These are phyloP conservation scores for Discostella stelligera DNA, from an alignment of 352 stramenopile genomes.

Conservation along the genomic window DNA sequence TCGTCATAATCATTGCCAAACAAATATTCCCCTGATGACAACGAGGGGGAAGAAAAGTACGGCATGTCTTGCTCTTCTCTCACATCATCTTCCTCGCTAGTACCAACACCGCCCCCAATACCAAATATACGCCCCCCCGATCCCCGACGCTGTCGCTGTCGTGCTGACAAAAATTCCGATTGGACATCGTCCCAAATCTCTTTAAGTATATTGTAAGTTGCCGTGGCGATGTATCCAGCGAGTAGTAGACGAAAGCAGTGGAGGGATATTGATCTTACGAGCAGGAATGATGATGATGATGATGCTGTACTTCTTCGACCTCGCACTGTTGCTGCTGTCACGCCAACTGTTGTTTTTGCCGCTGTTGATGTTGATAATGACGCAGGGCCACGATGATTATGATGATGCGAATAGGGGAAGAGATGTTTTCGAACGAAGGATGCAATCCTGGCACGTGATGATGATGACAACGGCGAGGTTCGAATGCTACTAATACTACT, in stretches of 20 bases:
- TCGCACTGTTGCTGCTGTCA: background rate
- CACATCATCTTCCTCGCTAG: slow-evolving; percentile 15
- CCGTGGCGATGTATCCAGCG: slow-evolving; percentile 29
- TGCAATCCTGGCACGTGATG: background rate
- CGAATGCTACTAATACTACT: background rate
- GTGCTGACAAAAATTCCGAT: slow-evolving; percentile 21
- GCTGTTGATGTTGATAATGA: background rate
- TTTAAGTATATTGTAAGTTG: slow-evolving; percentile 36
- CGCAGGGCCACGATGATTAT: background rate
- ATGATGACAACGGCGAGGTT: background rate
- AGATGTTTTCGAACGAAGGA: background rate
- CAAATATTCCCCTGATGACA: background rate
- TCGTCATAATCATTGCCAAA: slow-evolving; percentile 21
- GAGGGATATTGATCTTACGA: slow-evolving; percentile 5
- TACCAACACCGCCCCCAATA: slow-evolving; percentile 1
- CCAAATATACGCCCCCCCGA: background rate
- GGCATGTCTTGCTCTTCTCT: slow-evolving; percentile 51
- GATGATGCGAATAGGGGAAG: background rate
- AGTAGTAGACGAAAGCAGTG: slow-evolving; percentile 35
- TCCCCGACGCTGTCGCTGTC: too few species aligned
- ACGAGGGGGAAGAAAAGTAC: background rate
- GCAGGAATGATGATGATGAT: slow-evolving; percentile 3
- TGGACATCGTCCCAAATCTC: slow-evolving; percentile 50
- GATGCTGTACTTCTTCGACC: background rate
- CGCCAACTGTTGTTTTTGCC: background rate